Base-by-base conservation (phyloP, 2,329 filamentous ascomycete species). In the Juglanconis sp. region DNA sequence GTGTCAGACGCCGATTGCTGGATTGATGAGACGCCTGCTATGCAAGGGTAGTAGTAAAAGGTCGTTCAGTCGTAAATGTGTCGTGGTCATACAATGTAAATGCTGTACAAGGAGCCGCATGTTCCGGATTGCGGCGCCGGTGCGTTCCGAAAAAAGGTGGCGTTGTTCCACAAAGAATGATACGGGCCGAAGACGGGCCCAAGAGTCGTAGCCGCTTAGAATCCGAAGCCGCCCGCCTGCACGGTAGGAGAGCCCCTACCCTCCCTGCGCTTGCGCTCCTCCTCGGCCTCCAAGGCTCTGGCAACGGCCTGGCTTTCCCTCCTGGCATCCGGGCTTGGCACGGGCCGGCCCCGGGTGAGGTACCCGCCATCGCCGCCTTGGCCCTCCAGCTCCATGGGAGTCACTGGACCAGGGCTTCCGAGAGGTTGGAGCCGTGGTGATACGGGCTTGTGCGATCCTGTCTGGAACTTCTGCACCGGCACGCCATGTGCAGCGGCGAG, bases 321-420 rank as follows among this genome's bases (percentile, higher is more conserved):
- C 24, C 53, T 56, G 32, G 69, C 65, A 24, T 64, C 63, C 11
- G 65, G 64, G 24, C 64, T 62, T 13, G 40, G 53, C 7, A 65
- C 60, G 11, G 62, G 60, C 15, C 57, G 63, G 7, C 65, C 63
- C 9, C 65, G 56, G 35, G 70, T 71, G 38, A 78, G 68, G 42
- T 81, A 77, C 35, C 34, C 51, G 32, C 75, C 75, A 44, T 71
- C 71, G 9, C 71, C 71, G 13, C 71, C 68, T 0, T 74, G 69
- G 24, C 77, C 79, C 44, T 79, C 78, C 6, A 87, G 70, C 17
- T 84, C 81, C 77, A 87, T 85, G 1, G 85, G 84, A 1, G 85
- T 87, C 13, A 87, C 83, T 0, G 84, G 83, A 0, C 84, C 84
- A 0, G 84, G 83, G 60, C 83, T 86, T 3, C 83, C 82, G 10